Evolutionary conservation across 192 early-diverging fungal genomes (phyloP), one percentile per base, ranked within the genome.

Genomic region (Linnemannia exigua): DNA sequence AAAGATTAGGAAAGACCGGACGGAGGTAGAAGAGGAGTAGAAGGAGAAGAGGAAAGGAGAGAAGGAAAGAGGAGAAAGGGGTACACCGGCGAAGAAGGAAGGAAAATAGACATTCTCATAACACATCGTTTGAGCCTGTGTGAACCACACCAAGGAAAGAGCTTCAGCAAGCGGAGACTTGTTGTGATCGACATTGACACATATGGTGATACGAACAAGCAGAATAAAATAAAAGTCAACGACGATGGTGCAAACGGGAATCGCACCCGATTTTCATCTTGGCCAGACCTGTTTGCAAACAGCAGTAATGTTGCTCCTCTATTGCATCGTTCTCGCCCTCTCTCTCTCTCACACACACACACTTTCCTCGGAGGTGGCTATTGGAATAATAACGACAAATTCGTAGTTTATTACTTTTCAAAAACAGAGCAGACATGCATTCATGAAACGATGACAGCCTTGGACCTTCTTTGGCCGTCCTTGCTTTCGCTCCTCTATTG

Each of bases 231-330:
- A n/a, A n/a, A n/a, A n/a, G n/a, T n/a, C 25, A 61, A 76, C 44
- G 16, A 46, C 44, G 47, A 76, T 44, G 19, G 48, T 66, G 28
- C 17, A 54, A 50, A 41, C 33, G 72, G 31, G 72, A 77, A 52
- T 77, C 51, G 31, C 8, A 72, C 48, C n/a, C 17, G 68, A 67
- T 80, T 80, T 72, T 17, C 54, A 83, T 83, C 63, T 44, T 74
- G 75, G 22, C 81, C 48, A 36, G 81, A 76, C 81, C 68, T 82
- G 50, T 76, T 82, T 61, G 70, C 68, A 76, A 82, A 76, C 22
- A n/a, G 5, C 3, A 25, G 22, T 47, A 1, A 38, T 22, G n/a
- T 22, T 15, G n/a, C 35, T 48, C 12, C 31, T 31, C 67, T 20
- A 31, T 28, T 11, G 1, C 44, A 54, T 76, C 41, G 28, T 28